Conservation (phyloP, 108 stramenopile genomes). For the Epipyxis sp. region DNA sequence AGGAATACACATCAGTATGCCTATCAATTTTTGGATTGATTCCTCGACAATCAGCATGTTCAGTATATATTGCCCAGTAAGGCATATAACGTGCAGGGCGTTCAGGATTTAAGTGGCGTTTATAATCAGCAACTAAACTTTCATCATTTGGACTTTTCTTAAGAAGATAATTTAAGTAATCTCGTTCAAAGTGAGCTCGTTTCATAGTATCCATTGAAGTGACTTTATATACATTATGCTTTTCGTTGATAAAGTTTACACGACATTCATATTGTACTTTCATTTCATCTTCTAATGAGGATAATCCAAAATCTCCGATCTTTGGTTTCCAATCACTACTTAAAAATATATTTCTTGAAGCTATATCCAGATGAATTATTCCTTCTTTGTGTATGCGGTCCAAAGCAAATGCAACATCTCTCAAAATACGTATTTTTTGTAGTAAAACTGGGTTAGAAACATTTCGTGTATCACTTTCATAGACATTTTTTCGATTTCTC, state of each 20-base stretch:
- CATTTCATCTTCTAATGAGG: constrained; percentile 14
- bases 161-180: background rate
- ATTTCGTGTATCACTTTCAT: background rate
- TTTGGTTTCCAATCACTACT: background rate
- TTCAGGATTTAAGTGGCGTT: background rate
- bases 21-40: background rate
- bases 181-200: background rate
- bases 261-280: too few relatives aligned
- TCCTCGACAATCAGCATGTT: too few relatives aligned
- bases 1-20: constrained; percentile 15
- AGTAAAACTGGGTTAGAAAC: constrained; percentile 3
- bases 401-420: constrained; percentile 15
- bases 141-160: background rate
- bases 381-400: constrained; percentile 3
- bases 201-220: too few relatives aligned
- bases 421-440: constrained; percentile 15
- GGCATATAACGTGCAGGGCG: background rate
- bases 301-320: constrained; percentile 21
- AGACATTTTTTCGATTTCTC: background rate
- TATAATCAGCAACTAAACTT: background rate
- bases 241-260: too few relatives aligned
- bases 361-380: constrained; percentile 30
- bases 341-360: constrained; percentile 18
- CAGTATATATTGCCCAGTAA: background rate
- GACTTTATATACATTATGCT: too few relatives aligned